Conservation (phyloP, 441 rosid genomes). For the Populus tomentosa region DNA sequence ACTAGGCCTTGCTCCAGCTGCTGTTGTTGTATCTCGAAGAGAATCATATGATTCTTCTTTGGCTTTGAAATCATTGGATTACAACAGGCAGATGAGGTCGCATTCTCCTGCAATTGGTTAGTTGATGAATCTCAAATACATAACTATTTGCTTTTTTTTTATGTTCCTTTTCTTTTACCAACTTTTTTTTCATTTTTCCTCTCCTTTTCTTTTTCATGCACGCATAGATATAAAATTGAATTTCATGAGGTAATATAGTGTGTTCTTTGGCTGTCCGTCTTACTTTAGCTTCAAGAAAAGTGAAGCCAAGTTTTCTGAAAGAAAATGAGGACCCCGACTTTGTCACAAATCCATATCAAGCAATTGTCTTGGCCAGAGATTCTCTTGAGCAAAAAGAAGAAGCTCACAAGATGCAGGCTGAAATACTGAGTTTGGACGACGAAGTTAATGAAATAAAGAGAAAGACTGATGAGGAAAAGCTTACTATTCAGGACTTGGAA, state of each 20-base stretch:
- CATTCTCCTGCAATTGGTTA: conserved; percentile 52
- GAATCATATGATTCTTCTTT: conserved; percentile 51
- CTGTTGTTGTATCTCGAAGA: conserved; percentile 58
- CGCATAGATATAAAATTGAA: not conserved
- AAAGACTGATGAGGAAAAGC: conserved; percentile 62
- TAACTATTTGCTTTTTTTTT: not conserved
- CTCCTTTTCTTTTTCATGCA: not conserved
- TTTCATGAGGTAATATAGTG: not conserved
- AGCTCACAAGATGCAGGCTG: conserved; percentile 49
- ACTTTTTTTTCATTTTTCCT: not conserved
- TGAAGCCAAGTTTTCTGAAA: conserved; percentile 39
- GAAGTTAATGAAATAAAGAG: conserved; percentile 55
- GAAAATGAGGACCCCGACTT: conserved; percentile 72
- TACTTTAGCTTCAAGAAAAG: conserved; percentile 43
- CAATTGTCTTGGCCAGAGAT: conserved; percentile 70
- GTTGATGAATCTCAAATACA: conserved; percentile 11
- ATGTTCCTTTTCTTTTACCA: too few relatives aligned
- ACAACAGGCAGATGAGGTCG: conserved; percentile 54
- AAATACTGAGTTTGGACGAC: conserved; percentile 58
- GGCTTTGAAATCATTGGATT: conserved; percentile 53
- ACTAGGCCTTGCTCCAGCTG: conserved; percentile 81
- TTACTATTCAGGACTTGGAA: conserved; percentile 73
- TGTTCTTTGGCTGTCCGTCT: conserved; percentile 2
- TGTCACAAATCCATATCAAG: conserved; percentile 64
- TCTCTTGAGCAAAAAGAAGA: conserved; percentile 79